A percentile compares a stretch with the other conserved stretches of the same genome.
phyloP scores from a whole-genome alignment of 2,329 filamentous ascomycete species.

The Microthyrium microscopicum region DNA sequence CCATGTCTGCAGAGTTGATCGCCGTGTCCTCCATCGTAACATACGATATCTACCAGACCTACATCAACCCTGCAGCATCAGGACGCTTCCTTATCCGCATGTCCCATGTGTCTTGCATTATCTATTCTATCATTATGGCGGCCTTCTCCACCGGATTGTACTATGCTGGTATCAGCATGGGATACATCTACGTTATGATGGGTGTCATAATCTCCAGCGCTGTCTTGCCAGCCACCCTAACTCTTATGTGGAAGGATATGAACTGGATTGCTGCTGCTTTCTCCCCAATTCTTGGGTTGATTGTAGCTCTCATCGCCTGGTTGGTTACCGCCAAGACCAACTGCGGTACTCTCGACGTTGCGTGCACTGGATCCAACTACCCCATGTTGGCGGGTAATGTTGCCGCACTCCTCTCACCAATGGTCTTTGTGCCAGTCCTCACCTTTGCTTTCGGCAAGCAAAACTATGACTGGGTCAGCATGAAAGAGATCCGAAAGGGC shows the following conservation, averaged over 20 bases:
- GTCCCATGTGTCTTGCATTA: conserved; percentile 14
- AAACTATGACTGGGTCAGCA: conserved; percentile 24
- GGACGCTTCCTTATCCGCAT: conserved; percentile 22
- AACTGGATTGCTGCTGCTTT: conserved; percentile 17
- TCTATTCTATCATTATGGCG: conserved; percentile 3
- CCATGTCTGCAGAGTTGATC: conserved; percentile 23
- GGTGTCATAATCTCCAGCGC: conserved; percentile 26
- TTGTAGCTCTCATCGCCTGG: conserved; percentile 22
- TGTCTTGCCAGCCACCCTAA: conserved; percentile 22
- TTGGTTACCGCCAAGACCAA: conserved; percentile 19
- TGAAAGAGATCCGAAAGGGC: conserved; percentile 15
- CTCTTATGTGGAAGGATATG: conserved; percentile 22
- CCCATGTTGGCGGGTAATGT: conserved; percentile 24
- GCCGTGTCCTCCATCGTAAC: conserved; percentile 24
- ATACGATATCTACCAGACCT: conserved; percentile 28
- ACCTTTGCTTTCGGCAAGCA: conserved; percentile 16
- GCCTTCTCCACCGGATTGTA: conserved; percentile 6
- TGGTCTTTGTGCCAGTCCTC: conserved; percentile 16
- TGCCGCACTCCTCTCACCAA: conserved; percentile 18
- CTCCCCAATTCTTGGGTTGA: conserved; percentile 17
- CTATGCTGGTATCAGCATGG: conserved; percentile 21
- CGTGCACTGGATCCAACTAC: conserved; percentile 22
- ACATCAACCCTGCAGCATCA: conserved; percentile 21
- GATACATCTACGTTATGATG: conserved; percentile 25
- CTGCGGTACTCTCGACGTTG: conserved; percentile 23